Conservation (phyloP, 768 basidiomycete genomes). For the Heimioporus sp. region DNA sequence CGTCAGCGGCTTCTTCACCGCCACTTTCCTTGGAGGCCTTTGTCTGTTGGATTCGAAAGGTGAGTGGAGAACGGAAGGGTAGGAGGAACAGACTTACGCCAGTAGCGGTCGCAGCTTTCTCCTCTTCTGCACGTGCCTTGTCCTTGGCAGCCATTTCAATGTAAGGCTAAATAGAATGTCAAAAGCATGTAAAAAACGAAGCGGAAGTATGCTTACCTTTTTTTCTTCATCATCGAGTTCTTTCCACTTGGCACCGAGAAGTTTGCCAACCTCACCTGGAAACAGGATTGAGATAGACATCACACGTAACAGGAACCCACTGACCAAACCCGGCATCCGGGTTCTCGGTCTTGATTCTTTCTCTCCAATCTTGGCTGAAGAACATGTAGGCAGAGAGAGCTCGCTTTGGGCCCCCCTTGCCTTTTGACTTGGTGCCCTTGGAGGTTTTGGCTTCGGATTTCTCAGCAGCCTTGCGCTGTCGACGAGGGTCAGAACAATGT, state of each 20-base stretch:
- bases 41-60: constrained; percentile 15
- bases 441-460: constrained; percentile 53
- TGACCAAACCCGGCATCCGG: constrained; percentile 91
- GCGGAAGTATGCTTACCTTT: constrained; percentile 55
- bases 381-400: constrained; percentile 98
- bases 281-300: neutral
- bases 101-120: constrained; percentile 51
- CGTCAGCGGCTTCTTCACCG: constrained; percentile 33
- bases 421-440: constrained; percentile 76
- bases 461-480: constrained; percentile 72
- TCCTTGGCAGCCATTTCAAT: constrained; percentile 82
- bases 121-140: constrained; percentile 83
- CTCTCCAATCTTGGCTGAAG: constrained; percentile 95
- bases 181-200: neutral
- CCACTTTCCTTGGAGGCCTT: constrained; percentile 40
- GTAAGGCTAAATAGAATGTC: constrained; percentile 63
- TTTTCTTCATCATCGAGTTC: constrained; percentile 89
- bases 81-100: constrained; percentile 27
- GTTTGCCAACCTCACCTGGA: constrained; percentile 88
- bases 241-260: constrained; percentile 97
- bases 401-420: constrained; percentile 69
- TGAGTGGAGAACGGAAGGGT: neutral
- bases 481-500: constrained; percentile 12
- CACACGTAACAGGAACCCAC: constrained; percentile 18
- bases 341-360: constrained; percentile 94